Evolutionary conservation across 345 rosid species (phyloP).

Genomic region (Theobroma cacao): DNA sequence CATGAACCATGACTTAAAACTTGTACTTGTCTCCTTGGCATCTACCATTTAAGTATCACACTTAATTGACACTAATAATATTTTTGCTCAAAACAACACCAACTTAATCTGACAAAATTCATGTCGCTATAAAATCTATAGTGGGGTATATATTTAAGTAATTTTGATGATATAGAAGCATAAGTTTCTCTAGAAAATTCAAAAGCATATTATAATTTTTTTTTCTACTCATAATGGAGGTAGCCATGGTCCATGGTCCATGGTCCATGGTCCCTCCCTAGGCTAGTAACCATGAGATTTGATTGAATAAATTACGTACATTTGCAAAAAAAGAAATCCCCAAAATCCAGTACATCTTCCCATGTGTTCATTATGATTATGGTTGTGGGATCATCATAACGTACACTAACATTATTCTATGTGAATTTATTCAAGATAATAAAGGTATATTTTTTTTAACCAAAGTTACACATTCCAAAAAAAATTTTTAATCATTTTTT

Average conservation of each 20-base stretch:
- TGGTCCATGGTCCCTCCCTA: no score
- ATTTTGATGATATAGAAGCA: not conserved
- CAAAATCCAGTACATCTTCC: not conserved
- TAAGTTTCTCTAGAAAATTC: not conserved
- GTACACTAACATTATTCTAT: not conserved
- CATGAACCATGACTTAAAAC: not conserved
- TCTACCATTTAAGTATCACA: not conserved
- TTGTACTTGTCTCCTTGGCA: not conserved
- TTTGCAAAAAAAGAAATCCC: not conserved
- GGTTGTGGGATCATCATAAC: not conserved
- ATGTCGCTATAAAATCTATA: not conserved
- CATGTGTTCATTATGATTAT: not conserved
- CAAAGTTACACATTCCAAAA: not conserved
- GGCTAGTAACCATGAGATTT: not conserved
- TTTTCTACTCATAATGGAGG: not conserved
- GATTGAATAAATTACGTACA: not conserved
- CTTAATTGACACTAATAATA: not conserved
- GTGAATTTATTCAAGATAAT: not conserved
- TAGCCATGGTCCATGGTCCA: no score
- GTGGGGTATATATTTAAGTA: not conserved
- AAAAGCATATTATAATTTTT: not conserved
- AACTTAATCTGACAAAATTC: not conserved
- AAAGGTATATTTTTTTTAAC: not conserved
- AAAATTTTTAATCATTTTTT: no score
- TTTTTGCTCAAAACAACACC: no score